A percentile compares a stretch with the other conserved stretches of the same genome.
phyloP scores from a whole-genome alignment of 257 asterid species.

The Solanum chmielewskii region DNA sequence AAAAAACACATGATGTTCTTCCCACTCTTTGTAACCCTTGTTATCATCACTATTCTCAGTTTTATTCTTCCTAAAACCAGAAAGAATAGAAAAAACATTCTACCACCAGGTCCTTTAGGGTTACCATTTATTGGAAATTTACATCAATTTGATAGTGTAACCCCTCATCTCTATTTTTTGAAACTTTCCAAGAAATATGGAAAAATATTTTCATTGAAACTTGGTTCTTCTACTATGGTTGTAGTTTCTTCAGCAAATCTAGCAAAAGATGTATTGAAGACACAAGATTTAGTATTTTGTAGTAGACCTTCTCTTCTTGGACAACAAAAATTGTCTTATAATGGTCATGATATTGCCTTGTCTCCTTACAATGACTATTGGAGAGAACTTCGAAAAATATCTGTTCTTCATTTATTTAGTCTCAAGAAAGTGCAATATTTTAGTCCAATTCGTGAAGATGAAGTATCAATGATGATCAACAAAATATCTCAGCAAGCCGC shows the following conservation, averaged over 20 bases:
- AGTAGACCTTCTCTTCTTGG: not conserved
- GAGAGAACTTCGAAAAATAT: too few relatives aligned
- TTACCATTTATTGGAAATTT: not conserved
- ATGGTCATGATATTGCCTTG: not conserved
- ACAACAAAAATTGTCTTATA: not conserved
- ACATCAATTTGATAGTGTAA: not conserved
- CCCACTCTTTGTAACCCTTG: not conserved
- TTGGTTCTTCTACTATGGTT: not conserved
- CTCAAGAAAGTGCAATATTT: too few relatives aligned
- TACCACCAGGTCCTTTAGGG: not conserved
- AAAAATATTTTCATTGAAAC: not conserved
- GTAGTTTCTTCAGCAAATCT: not conserved
- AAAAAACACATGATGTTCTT: not conserved
- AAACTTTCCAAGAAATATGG: not conserved
- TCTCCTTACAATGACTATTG: not conserved
- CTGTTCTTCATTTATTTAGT: too few relatives aligned
- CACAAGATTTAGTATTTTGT: not conserved
- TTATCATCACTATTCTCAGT: not conserved
- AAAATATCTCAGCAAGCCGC: not conserved
- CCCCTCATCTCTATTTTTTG: not conserved
- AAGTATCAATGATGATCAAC: not conserved
- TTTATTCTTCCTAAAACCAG: not conserved
- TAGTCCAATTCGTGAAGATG: not conserved
- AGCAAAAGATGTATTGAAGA: not conserved
- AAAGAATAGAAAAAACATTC: not conserved